Evolutionary conservation across 23 red algal genomes (phyloP).

Genomic region (Pyropia haitanensis): DNA sequence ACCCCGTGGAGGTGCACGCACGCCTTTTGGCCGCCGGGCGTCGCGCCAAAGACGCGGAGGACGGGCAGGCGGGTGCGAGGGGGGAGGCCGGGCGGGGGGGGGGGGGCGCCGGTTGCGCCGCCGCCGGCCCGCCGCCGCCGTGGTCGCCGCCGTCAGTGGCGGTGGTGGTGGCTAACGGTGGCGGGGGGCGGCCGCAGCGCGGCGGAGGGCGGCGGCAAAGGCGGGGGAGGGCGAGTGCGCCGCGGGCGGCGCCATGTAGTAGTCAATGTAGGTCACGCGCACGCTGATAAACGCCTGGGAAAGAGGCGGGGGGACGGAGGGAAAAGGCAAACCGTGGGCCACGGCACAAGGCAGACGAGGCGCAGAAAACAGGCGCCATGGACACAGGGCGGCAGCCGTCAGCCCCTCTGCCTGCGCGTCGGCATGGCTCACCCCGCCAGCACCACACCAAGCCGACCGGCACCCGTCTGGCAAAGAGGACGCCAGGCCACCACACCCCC

Average conservation of each 20-base stretch:
- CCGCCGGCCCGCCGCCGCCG: no score
- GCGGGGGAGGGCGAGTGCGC: slow-evolving; percentile 23
- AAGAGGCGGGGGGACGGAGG: neutral
- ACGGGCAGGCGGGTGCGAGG: slow-evolving; percentile 41
- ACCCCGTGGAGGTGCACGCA: slow-evolving; percentile 84
- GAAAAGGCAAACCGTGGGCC: no score
- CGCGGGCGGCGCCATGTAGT: slow-evolving; percentile 24
- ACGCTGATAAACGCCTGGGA: slow-evolving; percentile 36
- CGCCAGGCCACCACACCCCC: no score
- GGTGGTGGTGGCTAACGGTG: slow-evolving; percentile 5
- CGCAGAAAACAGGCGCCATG: no score
- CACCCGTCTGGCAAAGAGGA: no score
- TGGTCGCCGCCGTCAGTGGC: neutral
- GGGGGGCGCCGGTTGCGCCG: neutral
- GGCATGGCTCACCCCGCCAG: no score
- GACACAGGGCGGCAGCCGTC: neutral
- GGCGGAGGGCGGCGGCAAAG: slow-evolving; percentile 22
- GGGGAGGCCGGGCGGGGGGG: slow-evolving; percentile 1
- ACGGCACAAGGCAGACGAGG: neutral
- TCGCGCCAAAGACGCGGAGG: slow-evolving; percentile 82
- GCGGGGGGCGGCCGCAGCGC: neutral
- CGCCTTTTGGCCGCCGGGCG: slow-evolving; percentile 56
- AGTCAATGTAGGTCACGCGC: slow-evolving; percentile 46
- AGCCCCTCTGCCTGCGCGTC: neutral
- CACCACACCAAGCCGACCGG: neutral